Percentiles rank a stretch among this genome's conserved stretches.
Conservation (phyloP, 208 protist species). For the Angomonas ambiguus region DNA sequence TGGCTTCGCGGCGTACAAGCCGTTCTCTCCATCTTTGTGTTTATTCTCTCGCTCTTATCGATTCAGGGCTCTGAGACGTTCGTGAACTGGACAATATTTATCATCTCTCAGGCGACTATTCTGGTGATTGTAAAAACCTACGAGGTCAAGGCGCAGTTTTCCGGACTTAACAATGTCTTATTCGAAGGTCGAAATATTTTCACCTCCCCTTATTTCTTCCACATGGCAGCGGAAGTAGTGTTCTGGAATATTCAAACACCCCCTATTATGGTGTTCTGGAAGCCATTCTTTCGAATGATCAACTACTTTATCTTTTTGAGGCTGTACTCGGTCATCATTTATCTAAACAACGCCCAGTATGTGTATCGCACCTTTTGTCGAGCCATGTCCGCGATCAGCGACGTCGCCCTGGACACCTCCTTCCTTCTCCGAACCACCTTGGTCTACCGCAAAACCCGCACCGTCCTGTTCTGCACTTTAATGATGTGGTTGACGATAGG, state of each 20-base stretch:
- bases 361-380: conserved; percentile 66
- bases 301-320: conserved; percentile 73
- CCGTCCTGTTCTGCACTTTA: conserved; percentile 22
- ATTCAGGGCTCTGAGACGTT: conserved; percentile 20
- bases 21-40: conserved; percentile 49
- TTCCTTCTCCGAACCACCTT: conserved; percentile 68
- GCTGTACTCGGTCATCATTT: conserved; percentile 62
- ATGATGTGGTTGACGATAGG: conserved; percentile 42
- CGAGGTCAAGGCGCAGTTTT: conserved; percentile 58
- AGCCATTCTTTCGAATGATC: conserved; percentile 45
- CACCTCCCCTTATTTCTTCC: conserved; percentile 62
- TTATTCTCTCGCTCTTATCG: conserved; percentile 46
- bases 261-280: conserved; percentile 39
- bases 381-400: conserved; percentile 49
- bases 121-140: conserved; percentile 62
- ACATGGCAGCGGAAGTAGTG: conserved; percentile 54
- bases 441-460: conserved; percentile 29
- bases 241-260: conserved; percentile 75
- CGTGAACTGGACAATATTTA: conserved; percentile 62
- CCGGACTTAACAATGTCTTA: conserved; percentile 53
- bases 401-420: conserved; percentile 41
- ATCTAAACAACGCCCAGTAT: conserved; percentile 65
- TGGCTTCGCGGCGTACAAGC: conserved; percentile 71
- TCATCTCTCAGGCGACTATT: conserved; percentile 32
- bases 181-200: conserved; percentile 56